These are phyloP conservation scores for Blastocystis sp. DNA, from an alignment of 352 stramenopile species.

Conservation along the genomic window DNA sequence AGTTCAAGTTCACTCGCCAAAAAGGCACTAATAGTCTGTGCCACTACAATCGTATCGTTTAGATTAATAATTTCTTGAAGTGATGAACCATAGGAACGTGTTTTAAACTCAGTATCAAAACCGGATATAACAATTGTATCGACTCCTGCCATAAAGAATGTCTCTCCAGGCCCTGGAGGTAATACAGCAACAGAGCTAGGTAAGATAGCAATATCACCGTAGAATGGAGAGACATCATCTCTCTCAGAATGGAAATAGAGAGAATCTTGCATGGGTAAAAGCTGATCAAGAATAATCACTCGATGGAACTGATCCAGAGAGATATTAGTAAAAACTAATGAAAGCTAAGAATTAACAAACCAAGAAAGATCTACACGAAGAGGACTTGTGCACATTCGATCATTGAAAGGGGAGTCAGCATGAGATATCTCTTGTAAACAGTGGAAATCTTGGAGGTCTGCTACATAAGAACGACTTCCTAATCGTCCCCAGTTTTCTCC, in stretches of 20 bases:
- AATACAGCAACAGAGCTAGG: background rate
- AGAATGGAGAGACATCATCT: background rate
- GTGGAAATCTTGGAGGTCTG: constrained; percentile 7
- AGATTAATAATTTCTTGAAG: background rate
- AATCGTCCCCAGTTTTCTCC: constrained; percentile 42
- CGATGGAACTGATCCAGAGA: constrained; percentile 3
- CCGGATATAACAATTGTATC: background rate
- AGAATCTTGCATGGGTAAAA: background rate
- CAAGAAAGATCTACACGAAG: background rate
- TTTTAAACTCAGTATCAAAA: background rate
- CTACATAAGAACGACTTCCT: constrained; percentile 5
- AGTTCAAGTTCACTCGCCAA: background rate
- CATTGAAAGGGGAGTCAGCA: background rate
- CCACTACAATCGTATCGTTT: background rate
- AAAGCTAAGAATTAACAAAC: constrained; percentile 15
- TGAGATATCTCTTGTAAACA: background rate
- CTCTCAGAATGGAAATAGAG: constrained; percentile 23
- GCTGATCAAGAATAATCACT: constrained; percentile 56
- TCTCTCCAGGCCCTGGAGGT: constrained; percentile 12
- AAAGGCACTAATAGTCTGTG: background rate
- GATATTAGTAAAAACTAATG: background rate
- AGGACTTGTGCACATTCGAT: constrained; percentile 48
- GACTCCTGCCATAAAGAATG: constrained; percentile 38
- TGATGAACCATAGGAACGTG: background rate
- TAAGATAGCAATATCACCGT: background rate